Evolutionary conservation across 2,329 filamentous ascomycete species (phyloP).

Genomic region (Nannizziopsis arthrosporioides): DNA sequence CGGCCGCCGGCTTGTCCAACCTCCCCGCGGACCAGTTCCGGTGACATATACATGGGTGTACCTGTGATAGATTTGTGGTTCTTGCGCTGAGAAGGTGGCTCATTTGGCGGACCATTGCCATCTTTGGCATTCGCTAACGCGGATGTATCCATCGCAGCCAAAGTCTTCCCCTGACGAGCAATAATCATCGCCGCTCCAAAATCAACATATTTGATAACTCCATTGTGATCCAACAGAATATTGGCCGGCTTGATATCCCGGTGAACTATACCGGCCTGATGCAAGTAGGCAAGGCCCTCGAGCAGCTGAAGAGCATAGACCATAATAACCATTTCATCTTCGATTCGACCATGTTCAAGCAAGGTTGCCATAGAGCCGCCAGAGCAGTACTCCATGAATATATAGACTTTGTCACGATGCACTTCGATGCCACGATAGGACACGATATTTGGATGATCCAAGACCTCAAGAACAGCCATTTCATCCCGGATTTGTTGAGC

Average conservation of each 20-base stretch:
- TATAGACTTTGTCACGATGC: slow-evolving; percentile 97
- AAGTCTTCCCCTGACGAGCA: slow-evolving; percentile 79
- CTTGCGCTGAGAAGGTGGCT: slow-evolving; percentile 24
- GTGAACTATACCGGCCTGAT: slow-evolving; percentile 46
- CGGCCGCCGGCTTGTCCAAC: slow-evolving; percentile 59
- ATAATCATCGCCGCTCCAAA: slow-evolving; percentile 97
- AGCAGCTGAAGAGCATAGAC: slow-evolving; percentile 59
- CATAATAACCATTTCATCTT: slow-evolving; percentile 44
- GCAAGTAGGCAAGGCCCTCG: slow-evolving; percentile 47
- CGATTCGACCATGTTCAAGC: slow-evolving; percentile 85
- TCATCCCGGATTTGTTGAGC: slow-evolving; percentile 91
- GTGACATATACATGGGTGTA: slow-evolving; percentile 99
- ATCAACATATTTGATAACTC: slow-evolving; percentile 97
- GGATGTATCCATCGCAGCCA: slow-evolving; percentile 53
- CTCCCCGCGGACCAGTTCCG: slow-evolving; percentile 91
- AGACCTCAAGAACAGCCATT: slow-evolving; percentile 88
- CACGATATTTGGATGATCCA: slow-evolving; percentile 95
- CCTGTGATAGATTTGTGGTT: slow-evolving; percentile 89
- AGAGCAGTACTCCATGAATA: slow-evolving; percentile 99
- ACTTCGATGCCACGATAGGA: slow-evolving; percentile 98
- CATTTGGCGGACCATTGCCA: slow-evolving; percentile 10
- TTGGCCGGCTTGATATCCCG: slow-evolving; percentile 55
- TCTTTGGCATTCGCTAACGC: slow-evolving; percentile 34
- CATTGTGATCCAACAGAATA: slow-evolving; percentile 71
- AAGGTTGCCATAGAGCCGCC: slow-evolving; percentile 82